A percentile compares a stretch with the other conserved stretches of the same genome.
Evolutionary conservation across 192 early-diverging fungal genomes (phyloP).

Genomic region (Dissophora ornata): DNA sequence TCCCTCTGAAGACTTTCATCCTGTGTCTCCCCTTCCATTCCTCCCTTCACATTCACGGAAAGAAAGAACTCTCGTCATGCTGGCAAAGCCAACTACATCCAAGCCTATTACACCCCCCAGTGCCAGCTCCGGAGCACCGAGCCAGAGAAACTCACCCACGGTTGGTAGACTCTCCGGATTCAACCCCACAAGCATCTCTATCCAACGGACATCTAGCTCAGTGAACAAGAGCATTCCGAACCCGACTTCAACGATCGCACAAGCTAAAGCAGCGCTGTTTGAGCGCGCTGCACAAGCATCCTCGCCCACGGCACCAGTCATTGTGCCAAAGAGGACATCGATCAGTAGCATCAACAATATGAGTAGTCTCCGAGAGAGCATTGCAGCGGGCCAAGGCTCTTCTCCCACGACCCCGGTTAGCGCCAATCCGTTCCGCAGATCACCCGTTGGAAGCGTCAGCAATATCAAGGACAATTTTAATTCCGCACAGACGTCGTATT

Average conservation of each 20-base stretch:
- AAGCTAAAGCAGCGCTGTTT: slow-evolving; percentile 31
- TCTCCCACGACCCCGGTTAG: slow-evolving; percentile 22
- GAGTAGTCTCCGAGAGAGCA: not conserved
- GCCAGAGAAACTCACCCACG: slow-evolving; percentile 7
- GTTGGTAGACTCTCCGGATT: slow-evolving; percentile 18
- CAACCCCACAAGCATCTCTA: slow-evolving; percentile 12
- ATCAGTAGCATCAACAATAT: slow-evolving; percentile 22
- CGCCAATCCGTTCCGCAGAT: slow-evolving; percentile 22
- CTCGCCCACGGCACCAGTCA: slow-evolving; percentile 8
- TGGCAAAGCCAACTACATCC: slow-evolving; percentile 6
- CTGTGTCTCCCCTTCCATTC: no score
- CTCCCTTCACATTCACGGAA: no score
- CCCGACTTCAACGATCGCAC: slow-evolving; percentile 18
- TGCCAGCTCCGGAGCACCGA: not conserved
- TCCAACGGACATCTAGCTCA: not conserved
- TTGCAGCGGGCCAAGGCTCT: no score
- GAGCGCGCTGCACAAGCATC: slow-evolving; percentile 5
- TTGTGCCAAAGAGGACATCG: slow-evolving; percentile 2
- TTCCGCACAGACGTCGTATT: not conserved
- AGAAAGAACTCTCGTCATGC: not conserved
- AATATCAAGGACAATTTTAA: slow-evolving; percentile 1
- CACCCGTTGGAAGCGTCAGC: slow-evolving; percentile 9
- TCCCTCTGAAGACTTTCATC: no score
- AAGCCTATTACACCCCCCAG: not conserved
- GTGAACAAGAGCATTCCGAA: not conserved